Percentiles rank a stretch among this genome's conserved stretches.
Conservation (phyloP, 2,329 filamentous ascomycete species). For the Colletotrichum sp. region DNA sequence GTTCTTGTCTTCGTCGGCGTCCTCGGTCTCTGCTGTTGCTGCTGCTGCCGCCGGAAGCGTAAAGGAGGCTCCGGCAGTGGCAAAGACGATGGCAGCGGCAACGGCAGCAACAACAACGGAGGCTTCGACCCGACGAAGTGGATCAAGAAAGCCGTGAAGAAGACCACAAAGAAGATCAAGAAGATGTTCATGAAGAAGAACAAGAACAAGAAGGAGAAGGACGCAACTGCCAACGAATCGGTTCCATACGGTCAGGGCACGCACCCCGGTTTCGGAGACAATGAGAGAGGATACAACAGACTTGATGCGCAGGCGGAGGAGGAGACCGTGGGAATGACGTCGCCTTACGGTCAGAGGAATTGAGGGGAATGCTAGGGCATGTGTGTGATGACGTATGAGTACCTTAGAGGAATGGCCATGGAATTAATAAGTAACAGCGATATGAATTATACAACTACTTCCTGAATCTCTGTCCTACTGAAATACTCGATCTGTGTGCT, state of each 20-base stretch:
- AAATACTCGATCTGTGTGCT: fast-evolving
- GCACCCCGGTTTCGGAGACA: constrained; percentile 1
- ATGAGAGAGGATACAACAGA: neutral
- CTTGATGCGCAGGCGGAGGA: neutral
- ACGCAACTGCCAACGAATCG: neutral
- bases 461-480: neutral
- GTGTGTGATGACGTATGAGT: neutral
- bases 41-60: neutral
- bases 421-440: neutral
- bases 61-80: neutral
- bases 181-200: constrained; percentile 10
- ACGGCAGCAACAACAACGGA: neutral
- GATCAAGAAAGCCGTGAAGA: constrained; percentile 8
- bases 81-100: neutral
- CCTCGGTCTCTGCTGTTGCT: neutral
- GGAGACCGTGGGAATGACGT: neutral
- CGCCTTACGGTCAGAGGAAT: neutral
- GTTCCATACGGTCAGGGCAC: neutral
- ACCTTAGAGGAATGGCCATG: neutral
- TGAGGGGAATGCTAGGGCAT: neutral
- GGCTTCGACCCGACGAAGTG: neutral
- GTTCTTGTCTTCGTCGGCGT: neutral
- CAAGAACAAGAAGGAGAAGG: neutral
- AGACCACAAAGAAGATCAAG: constrained; percentile 6
- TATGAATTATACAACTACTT: neutral